These are phyloP conservation scores for Tuber calosporum DNA, from an alignment of 495 filamentous ascomycete genomes.

Conservation along the genomic window DNA sequence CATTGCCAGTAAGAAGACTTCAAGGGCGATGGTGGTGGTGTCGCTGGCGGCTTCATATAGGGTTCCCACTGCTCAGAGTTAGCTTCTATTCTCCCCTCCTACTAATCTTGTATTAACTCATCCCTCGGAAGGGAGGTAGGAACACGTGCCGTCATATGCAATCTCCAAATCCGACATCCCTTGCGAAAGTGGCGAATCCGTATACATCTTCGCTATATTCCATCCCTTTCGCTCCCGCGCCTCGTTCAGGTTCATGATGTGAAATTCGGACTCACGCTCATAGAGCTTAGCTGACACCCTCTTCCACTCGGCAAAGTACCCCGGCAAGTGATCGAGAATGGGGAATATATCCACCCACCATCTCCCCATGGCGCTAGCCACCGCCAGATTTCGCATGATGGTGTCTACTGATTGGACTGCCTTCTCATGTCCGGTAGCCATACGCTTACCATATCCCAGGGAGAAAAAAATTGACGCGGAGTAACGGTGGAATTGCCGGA, in stretches of 20 bases:
- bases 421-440: slow-evolving; percentile 41
- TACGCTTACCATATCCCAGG: slow-evolving; percentile 40
- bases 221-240: not conserved
- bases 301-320: not conserved
- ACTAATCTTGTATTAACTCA: not conserved
- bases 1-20: not conserved
- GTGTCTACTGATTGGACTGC: not conserved
- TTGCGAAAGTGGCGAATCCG: not conserved
- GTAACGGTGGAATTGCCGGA: slow-evolving; percentile 43
- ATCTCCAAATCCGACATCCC: not conserved
- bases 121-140: not conserved
- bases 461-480: slow-evolving; percentile 42
- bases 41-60: not conserved
- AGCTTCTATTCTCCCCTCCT: not conserved
- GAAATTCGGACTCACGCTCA: not conserved
- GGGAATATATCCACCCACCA: not conserved
- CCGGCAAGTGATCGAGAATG: not conserved
- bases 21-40: not conserved
- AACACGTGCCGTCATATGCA: not conserved
- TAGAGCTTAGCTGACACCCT: not conserved
- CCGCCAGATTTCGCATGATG: not conserved
- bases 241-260: not conserved
- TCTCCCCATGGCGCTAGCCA: not conserved
- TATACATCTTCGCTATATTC: not conserved
- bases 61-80: not conserved